A percentile compares a stretch with the other conserved stretches of the same genome.
phyloP scores from a whole-genome alignment of 2,329 filamentous ascomycete species.

The Calonectria pteridis region DNA sequence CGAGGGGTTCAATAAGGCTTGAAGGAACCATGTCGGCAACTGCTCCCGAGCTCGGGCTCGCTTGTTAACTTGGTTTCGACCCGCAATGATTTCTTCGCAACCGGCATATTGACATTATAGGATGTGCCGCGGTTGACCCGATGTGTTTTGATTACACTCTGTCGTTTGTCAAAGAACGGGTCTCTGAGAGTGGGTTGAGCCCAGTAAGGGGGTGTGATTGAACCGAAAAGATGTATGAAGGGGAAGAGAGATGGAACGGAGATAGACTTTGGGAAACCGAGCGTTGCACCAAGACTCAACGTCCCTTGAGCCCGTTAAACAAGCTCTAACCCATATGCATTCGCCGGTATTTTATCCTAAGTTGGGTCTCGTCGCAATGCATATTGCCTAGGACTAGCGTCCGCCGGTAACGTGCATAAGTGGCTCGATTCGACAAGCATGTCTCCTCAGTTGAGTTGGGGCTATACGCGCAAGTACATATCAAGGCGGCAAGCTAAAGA shows the following conservation, averaged over 20 bases:
- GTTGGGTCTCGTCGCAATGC: neutral
- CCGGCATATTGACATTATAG: neutral
- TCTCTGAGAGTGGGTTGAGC: neutral
- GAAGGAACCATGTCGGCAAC: neutral
- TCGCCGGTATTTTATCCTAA: neutral
- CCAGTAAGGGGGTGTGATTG: neutral
- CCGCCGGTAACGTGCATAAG: neutral
- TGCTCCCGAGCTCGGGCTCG: neutral
- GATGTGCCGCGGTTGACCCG: neutral
- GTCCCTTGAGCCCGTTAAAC: neutral
- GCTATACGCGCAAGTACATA: neutral
- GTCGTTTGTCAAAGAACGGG: neutral
- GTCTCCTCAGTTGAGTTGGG: neutral
- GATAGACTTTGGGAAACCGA: neutral
- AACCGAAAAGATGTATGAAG: neutral
- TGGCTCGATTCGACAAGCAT: neutral
- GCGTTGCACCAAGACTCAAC: neutral
- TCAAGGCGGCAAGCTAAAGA: neutral
- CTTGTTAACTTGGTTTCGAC: neutral
- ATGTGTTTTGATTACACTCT: neutral
- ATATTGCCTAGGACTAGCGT: neutral
- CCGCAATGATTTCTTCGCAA: neutral
- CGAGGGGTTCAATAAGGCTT: neutral
- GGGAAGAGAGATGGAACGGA: neutral
- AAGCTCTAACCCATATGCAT: neutral